These are phyloP conservation scores for Clonostachys byssicola DNA, from an alignment of 2,329 filamentous ascomycete species.

Conservation along the genomic window DNA sequence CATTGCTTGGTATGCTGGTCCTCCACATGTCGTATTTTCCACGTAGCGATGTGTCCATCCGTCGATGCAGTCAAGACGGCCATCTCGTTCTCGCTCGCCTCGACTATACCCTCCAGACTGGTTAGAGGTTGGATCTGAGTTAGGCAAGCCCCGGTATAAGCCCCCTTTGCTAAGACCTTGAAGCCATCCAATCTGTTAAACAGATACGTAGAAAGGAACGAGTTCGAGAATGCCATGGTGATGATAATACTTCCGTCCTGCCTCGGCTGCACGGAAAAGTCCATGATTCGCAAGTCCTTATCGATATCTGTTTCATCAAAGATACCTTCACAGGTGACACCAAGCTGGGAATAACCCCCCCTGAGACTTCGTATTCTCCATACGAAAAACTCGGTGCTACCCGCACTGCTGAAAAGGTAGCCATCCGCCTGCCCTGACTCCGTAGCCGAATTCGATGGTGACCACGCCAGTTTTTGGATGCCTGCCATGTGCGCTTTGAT, in stretches of 20 bases:
- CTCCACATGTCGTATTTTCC: constrained; percentile 33
- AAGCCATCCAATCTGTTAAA: constrained; percentile 41
- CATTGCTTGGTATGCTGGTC: constrained; percentile 6
- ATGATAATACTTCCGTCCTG: constrained; percentile 45
- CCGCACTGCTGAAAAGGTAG: constrained; percentile 81
- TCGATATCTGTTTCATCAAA: constrained; percentile 44
- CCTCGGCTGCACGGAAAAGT: constrained; percentile 57
- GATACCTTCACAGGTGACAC: constrained; percentile 50
- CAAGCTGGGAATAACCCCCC: constrained; percentile 7
- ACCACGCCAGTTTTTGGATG: constrained; percentile 78
- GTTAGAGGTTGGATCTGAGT: constrained; percentile 50
- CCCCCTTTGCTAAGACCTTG: constrained; percentile 43
- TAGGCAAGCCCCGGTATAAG: constrained; percentile 71
- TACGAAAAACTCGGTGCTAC: constrained; percentile 83
- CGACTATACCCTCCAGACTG: constrained; percentile 17
- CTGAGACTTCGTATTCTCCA: constrained; percentile 57
- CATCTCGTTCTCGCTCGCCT: constrained; percentile 13
- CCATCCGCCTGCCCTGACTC: constrained; percentile 11
- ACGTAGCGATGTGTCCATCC: constrained; percentile 71
- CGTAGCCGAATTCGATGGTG: constrained; percentile 40
- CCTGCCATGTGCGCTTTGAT: constrained; percentile 79
- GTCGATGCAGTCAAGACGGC: constrained; percentile 68
- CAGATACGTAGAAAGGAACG: constrained; percentile 60
- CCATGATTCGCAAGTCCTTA: constrained; percentile 74
- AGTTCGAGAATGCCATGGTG: constrained; percentile 79